Percentiles rank a stretch among this genome's conserved stretches.
These are phyloP conservation scores for Parathielavia hyrcaniae DNA, from an alignment of 495 filamentous ascomycete species.

Conservation along the genomic window DNA sequence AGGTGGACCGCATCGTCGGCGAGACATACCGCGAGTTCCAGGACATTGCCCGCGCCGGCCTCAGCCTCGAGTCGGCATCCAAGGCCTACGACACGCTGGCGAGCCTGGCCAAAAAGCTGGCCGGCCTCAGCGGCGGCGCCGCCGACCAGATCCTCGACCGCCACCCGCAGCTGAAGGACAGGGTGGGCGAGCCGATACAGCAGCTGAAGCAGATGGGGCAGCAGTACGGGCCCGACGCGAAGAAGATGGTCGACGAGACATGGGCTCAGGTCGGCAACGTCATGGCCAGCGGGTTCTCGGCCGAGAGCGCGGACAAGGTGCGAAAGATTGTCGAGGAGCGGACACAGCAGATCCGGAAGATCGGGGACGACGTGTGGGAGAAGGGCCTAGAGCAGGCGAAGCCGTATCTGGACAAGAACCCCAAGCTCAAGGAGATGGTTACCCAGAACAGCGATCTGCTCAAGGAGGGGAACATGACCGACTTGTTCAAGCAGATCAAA, in stretches of 20 bases:
- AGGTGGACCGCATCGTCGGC: constrained; percentile 55
- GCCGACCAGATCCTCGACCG: constrained; percentile 55
- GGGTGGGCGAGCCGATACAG: constrained; percentile 55
- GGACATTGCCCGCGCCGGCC: constrained; percentile 42
- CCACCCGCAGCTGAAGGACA: constrained; percentile 60
- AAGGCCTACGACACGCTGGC: constrained; percentile 50
- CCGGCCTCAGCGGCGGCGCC: constrained; percentile 50
- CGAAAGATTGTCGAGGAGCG: constrained; percentile 58
- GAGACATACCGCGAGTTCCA: constrained; percentile 56
- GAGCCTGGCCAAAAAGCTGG: constrained; percentile 46
- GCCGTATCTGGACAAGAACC: constrained; percentile 60
- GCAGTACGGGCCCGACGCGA: constrained; percentile 59
- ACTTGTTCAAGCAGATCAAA: constrained; percentile 50
- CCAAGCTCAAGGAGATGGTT: constrained; percentile 56
- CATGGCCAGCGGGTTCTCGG: constrained; percentile 47
- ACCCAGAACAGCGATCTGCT: constrained; percentile 54
- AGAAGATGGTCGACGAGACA: constrained; percentile 61
- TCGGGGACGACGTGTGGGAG: constrained; percentile 59
- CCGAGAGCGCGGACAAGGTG: constrained; percentile 47
- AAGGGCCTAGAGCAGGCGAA: constrained; percentile 56
- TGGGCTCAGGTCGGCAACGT: constrained; percentile 55
- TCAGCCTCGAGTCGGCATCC: constrained; percentile 47
- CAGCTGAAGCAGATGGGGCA: constrained; percentile 59
- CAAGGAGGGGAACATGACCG: constrained; percentile 53
- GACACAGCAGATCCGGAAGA: constrained; percentile 51